Evolutionary conservation across 305 asterid species (phyloP).

Genomic region (Caryopteris hybrid): DNA sequence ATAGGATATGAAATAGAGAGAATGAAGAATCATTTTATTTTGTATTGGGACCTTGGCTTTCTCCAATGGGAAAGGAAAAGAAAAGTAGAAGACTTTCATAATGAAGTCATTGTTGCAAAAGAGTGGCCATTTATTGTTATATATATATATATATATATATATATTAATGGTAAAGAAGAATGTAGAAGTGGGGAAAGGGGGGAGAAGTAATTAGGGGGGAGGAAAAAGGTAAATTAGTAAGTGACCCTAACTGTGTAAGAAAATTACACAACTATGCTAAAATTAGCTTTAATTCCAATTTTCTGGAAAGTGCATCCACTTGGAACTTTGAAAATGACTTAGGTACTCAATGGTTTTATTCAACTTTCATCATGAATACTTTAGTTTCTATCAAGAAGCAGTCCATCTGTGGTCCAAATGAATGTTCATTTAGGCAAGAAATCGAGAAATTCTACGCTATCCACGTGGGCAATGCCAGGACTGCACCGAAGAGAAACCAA

Average conservation of each 20-base stretch:
- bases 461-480: no score
- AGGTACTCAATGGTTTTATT: not conserved
- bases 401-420: no score
- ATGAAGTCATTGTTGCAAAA: slow-evolving; percentile 18
- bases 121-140: not conserved
- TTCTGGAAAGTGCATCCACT: slow-evolving; percentile 23
- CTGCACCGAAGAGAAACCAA: no score
- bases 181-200: not conserved
- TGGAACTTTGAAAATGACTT: slow-evolving; percentile 13
- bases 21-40: not conserved
- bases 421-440: no score
- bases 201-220: slow-evolving; percentile 1
- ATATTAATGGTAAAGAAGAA: no score
- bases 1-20: not conserved
- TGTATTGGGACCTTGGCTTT: not conserved
- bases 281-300: slow-evolving; percentile 22
- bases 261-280: slow-evolving; percentile 13
- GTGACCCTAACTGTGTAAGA: slow-evolving; percentile 16
- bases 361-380: not conserved
- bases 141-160: no score
- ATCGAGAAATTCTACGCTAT: no score
- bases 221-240: slow-evolving; percentile 4
- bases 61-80: slow-evolving; percentile 15
- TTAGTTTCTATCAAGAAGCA: not conserved
- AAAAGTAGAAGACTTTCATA: slow-evolving; percentile 11